phyloP scores from a whole-genome alignment of 805 yeast species.

The Yamadazyma olivae region DNA sequence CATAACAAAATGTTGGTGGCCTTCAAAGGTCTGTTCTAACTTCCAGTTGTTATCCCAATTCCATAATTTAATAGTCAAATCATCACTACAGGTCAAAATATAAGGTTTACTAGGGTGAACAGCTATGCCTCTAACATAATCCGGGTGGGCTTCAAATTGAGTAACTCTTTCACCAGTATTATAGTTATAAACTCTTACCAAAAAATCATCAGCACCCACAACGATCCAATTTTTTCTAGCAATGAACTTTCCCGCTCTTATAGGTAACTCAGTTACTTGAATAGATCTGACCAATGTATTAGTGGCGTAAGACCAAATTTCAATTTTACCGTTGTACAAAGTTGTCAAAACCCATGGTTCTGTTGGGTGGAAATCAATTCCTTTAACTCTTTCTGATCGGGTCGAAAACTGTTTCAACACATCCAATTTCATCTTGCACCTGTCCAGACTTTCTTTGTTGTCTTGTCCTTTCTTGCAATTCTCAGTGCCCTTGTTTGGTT shows the following conservation, averaged over 20 bases:
- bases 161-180: constrained; percentile 92
- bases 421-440: constrained; percentile 43
- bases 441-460: no score
- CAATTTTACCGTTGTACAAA: constrained; percentile 85
- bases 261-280: constrained; percentile 94
- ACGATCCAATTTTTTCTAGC: constrained; percentile 97
- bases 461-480: no score
- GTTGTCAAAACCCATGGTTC: constrained; percentile 97
- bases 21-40: constrained; percentile 85
- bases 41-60: constrained; percentile 97
- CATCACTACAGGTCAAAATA: constrained; percentile 87
- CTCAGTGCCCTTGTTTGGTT: no score
- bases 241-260: constrained; percentile 91
- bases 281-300: constrained; percentile 78
- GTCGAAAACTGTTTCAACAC: constrained; percentile 77
- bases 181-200: constrained; percentile 88
- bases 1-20: constrained; percentile 96
- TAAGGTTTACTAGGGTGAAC: constrained; percentile 94
- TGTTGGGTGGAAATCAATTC: constrained; percentile 95
- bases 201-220: constrained; percentile 95
- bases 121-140: constrained; percentile 88
- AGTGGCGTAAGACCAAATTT: constrained; percentile 93
- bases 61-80: constrained; percentile 89
- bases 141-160: constrained; percentile 98
- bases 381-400: constrained; percentile 95